phyloP scores from a whole-genome alignment of 192 early-diverging fungal species.

The Obelidium mucronatum region DNA sequence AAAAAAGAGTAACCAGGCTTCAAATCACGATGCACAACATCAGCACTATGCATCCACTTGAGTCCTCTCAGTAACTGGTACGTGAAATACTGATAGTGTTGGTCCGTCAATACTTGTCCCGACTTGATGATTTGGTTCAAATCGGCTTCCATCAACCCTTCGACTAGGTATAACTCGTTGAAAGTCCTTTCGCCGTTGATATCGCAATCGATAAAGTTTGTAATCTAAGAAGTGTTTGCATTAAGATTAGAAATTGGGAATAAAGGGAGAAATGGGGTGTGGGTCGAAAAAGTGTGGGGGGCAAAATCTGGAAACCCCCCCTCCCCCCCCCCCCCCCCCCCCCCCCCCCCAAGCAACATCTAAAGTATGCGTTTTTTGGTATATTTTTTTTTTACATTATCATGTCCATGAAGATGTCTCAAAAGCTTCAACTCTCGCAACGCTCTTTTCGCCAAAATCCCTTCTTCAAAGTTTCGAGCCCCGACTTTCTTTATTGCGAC shows the following conservation, averaged over 20 bases:
- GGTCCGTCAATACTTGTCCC: constrained; percentile 80
- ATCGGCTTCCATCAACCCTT: constrained; percentile 91
- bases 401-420: constrained; percentile 91
- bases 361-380: too few relatives aligned
- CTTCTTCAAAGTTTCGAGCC: constrained; percentile 81
- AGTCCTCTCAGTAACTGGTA: constrained; percentile 89
- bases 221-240: too few relatives aligned
- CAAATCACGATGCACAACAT: constrained; percentile 94
- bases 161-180: constrained; percentile 66
- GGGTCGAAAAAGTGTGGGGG: not conserved
- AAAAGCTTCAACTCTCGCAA: constrained; percentile 93
- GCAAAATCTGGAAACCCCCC: not conserved
- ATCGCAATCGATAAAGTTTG: constrained; percentile 70
- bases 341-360: too few relatives aligned
- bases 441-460: constrained; percentile 87
- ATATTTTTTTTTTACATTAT: constrained; percentile 72
- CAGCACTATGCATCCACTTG: constrained; percentile 93
- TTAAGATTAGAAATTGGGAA: too few relatives aligned
- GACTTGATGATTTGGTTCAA: constrained; percentile 89
- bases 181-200: constrained; percentile 66
- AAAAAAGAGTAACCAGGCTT: constrained; percentile 72
- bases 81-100: constrained; percentile 89
- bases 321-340: too few relatives aligned
- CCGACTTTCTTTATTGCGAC: constrained; percentile 94
- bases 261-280: too few relatives aligned